Conservation (phyloP, 768 basidiomycete genomes). For the Tremella yokohamensis region DNA sequence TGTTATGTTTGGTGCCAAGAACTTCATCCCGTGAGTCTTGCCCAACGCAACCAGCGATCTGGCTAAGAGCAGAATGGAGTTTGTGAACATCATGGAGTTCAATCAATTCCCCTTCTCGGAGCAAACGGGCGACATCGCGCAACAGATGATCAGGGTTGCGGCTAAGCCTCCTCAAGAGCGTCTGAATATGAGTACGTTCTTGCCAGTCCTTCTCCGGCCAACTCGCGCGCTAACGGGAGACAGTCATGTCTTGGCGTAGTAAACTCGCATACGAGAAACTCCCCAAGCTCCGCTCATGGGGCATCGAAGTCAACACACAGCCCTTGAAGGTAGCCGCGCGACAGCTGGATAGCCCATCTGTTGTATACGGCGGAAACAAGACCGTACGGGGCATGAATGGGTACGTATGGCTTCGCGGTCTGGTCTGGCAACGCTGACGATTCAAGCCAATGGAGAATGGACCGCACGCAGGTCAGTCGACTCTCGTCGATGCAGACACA, state of each 20-base stretch:
- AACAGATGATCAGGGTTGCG: slow-evolving; percentile 47
- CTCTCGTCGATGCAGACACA: not conserved
- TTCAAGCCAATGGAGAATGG: slow-evolving; percentile 43
- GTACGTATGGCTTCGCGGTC: not conserved
- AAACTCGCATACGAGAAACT: slow-evolving; percentile 40
- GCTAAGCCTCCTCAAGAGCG: slow-evolving; percentile 47
- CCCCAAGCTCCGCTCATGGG: slow-evolving; percentile 48
- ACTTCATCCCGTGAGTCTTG: slow-evolving; percentile 42
- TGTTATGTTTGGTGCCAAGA: slow-evolving; percentile 40
- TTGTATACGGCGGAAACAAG: slow-evolving; percentile 41
- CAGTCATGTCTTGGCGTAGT: slow-evolving; percentile 43
- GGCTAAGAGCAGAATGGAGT: slow-evolving; percentile 28
- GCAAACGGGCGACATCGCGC: slow-evolving; percentile 38
- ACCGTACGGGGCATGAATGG: slow-evolving; percentile 19
- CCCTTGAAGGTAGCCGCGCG: slow-evolving; percentile 45
- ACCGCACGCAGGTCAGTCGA: slow-evolving; percentile 34
- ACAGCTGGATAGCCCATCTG: slow-evolving; percentile 38
- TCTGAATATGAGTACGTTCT: slow-evolving; percentile 25
- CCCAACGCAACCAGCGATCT: not conserved
- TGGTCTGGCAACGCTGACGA: not conserved
- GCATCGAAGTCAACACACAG: slow-evolving; percentile 33
- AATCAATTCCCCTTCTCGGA: slow-evolving; percentile 40
- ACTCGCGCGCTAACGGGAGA: not conserved
- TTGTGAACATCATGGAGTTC: slow-evolving; percentile 42
- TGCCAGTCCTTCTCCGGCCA: not conserved